Conservation (phyloP, 805 yeast species). For the Saccharomycopsis oosterbeekiorum region DNA sequence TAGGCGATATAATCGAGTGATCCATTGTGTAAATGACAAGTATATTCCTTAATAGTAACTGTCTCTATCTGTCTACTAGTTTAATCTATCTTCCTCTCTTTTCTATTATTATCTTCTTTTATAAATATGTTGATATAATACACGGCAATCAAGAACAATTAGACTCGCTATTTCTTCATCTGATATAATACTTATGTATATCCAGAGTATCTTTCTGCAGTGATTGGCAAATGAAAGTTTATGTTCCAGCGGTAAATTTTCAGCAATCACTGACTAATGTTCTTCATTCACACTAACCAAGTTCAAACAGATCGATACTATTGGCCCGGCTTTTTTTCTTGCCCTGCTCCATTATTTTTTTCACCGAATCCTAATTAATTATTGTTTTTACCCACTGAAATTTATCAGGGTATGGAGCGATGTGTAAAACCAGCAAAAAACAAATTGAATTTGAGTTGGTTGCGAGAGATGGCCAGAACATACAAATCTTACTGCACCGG, state of each 20-base stretch:
- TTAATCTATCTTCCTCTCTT: neutral
- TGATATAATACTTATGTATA: neutral
- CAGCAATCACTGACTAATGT: neutral
- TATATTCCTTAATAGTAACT: neutral
- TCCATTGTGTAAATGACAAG: neutral
- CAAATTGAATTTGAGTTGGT: neutral
- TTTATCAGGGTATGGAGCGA: neutral
- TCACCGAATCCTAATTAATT: neutral
- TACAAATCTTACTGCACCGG: neutral
- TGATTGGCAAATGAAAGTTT: neutral
- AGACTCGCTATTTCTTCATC: neutral
- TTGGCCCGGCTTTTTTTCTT: neutral
- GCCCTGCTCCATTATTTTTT: neutral
- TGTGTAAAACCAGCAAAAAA: neutral
- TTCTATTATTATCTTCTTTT: too few species aligned
- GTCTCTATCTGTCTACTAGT: neutral
- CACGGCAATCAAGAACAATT: neutral
- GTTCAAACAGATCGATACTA: neutral
- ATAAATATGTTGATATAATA: neutral
- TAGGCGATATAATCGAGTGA: neutral
- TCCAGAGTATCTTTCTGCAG: neutral
- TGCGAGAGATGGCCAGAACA: neutral
- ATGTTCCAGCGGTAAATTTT: neutral
- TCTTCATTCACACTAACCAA: neutral
- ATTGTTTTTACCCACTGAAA: neutral